Evolutionary conservation across 2,329 filamentous ascomycete species (phyloP).

Genomic region (Cytospora leucostoma): DNA sequence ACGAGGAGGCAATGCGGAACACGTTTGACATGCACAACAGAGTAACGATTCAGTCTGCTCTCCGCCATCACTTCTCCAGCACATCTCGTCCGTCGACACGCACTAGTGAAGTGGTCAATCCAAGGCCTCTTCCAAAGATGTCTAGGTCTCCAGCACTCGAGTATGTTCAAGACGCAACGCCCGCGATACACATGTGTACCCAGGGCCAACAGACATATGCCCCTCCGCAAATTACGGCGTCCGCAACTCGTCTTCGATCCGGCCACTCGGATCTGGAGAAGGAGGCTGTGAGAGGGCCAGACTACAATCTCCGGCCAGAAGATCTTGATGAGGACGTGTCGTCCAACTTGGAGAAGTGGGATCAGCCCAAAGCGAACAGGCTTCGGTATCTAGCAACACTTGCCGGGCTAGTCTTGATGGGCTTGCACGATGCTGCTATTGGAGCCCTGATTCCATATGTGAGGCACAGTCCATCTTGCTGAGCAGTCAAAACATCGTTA

Average conservation of each 20-base stretch:
- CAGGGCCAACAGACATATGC: background rate
- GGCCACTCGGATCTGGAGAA: background rate
- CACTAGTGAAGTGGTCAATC: background rate
- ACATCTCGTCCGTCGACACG: background rate
- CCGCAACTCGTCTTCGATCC: too few relatives aligned
- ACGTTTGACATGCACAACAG: background rate
- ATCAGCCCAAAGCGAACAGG: constrained; percentile 2
- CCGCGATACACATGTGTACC: too few relatives aligned
- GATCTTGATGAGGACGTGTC: background rate
- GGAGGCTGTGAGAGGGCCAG: background rate
- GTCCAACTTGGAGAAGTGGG: constrained; percentile 5
- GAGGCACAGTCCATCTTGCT: constrained; percentile 2
- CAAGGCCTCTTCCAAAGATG: background rate
- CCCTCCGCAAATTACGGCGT: background rate
- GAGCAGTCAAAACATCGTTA: background rate
- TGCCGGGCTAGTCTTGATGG: constrained; percentile 1
- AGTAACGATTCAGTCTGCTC: background rate
- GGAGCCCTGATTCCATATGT: constrained; percentile 13
- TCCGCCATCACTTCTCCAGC: background rate
- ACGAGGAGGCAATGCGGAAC: background rate
- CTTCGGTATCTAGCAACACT: constrained; percentile 5
- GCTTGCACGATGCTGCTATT: constrained; percentile 7
- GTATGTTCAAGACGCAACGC: background rate
- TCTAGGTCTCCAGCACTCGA: background rate
- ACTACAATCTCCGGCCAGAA: background rate